A percentile compares a stretch with the other conserved stretches of the same genome.
These are phyloP conservation scores for Alternaria burnsii DNA, from an alignment of 2,329 filamentous ascomycete genomes.

Conservation along the genomic window DNA sequence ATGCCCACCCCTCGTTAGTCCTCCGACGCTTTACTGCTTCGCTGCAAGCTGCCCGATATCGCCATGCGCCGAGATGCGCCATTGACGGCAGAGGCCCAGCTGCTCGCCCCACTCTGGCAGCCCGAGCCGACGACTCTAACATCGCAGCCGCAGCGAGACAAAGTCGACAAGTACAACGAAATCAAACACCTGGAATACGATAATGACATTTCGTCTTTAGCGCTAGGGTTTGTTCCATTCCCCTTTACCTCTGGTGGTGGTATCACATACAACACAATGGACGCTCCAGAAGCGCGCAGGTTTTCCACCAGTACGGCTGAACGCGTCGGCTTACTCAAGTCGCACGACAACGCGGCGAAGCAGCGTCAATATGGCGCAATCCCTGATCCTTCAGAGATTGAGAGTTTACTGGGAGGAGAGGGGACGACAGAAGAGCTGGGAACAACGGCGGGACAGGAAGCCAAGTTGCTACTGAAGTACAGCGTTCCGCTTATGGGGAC, in stretches of 20 bases:
- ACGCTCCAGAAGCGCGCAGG: slow-evolving; percentile 40
- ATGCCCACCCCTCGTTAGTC: slow-evolving; percentile 20
- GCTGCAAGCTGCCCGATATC: slow-evolving; percentile 23
- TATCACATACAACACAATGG: slow-evolving; percentile 37
- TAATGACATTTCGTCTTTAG: slow-evolving; percentile 37
- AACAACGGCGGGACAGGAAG: slow-evolving; percentile 40
- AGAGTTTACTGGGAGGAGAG: slow-evolving; percentile 35
- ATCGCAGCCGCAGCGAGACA: slow-evolving; percentile 7
- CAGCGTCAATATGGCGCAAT: slow-evolving; percentile 39
- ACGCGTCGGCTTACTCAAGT: slow-evolving; percentile 35
- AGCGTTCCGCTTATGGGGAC: slow-evolving; percentile 62
- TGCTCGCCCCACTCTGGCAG: slow-evolving; percentile 22
- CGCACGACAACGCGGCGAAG: slow-evolving; percentile 31
- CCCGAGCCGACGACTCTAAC: slow-evolving; percentile 13
- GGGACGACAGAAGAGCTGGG: slow-evolving; percentile 30
- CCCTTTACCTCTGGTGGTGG: slow-evolving; percentile 33
- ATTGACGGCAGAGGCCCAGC: slow-evolving; percentile 21
- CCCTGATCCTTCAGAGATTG: slow-evolving; percentile 37
- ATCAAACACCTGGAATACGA: slow-evolving; percentile 13
- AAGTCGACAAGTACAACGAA: slow-evolving; percentile 1
- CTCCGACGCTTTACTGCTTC: slow-evolving; percentile 14
- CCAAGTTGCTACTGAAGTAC: slow-evolving; percentile 52
- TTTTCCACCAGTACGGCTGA: slow-evolving; percentile 42
- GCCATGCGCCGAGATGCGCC: slow-evolving; percentile 21
- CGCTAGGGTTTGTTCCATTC: slow-evolving; percentile 31